Conservation (phyloP, 768 basidiomycete species). For the Lactifluus echinatus region DNA sequence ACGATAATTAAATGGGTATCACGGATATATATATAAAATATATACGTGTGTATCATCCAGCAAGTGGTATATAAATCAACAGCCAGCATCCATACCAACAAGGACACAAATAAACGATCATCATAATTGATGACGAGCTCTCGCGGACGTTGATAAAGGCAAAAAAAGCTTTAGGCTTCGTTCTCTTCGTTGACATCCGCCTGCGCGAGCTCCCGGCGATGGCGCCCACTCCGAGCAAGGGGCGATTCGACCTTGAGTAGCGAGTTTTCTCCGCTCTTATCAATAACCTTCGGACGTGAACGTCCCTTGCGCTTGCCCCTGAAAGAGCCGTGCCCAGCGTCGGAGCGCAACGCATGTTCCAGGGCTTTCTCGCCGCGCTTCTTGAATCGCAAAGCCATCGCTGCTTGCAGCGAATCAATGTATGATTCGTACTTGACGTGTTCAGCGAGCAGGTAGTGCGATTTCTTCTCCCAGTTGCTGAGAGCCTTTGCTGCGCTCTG, state of each 20-base stretch:
- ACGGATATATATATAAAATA: conserved; percentile 4
- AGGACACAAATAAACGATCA: neutral
- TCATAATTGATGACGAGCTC: neutral
- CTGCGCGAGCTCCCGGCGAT: conserved; percentile 15
- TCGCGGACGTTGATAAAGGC: neutral
- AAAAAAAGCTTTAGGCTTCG: neutral
- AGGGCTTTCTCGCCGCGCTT: conserved; percentile 84
- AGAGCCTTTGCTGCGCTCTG: conserved; percentile 66
- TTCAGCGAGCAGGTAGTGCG: conserved; percentile 81
- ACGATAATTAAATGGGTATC: conserved; percentile 12
- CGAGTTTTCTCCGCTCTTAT: conserved; percentile 35
- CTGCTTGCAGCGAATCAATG: conserved; percentile 78
- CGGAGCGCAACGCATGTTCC: conserved; percentile 44
- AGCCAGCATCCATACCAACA: neutral
- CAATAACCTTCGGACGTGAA: conserved; percentile 37
- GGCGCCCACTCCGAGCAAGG: neutral
- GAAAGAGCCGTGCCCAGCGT: neutral
- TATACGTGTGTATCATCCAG: conserved; percentile 11
- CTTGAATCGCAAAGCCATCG: conserved; percentile 78
- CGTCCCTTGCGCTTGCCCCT: conserved; percentile 35
- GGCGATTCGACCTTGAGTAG: neutral
- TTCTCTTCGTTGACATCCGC: neutral
- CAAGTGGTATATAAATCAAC: conserved; percentile 16
- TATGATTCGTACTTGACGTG: conserved; percentile 95
- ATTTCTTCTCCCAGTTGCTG: conserved; percentile 90